Conservation (phyloP, 129 eudicot species). For the Flaveria ramosissima region DNA sequence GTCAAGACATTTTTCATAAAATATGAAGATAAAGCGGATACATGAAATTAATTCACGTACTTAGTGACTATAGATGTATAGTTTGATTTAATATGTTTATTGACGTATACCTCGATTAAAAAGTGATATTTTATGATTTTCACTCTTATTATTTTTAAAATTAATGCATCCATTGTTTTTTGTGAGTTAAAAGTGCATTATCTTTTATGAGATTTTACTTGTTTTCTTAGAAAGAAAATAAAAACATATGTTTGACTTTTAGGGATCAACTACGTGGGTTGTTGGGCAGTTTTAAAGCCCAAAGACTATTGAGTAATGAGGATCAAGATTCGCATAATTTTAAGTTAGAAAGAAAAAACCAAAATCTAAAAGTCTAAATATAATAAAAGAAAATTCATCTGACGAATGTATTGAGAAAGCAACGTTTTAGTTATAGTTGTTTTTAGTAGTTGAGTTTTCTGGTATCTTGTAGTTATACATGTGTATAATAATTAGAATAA, state of each 20-base stretch:
- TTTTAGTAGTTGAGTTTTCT: no score
- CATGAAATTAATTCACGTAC: no score
- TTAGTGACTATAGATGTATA: background rate
- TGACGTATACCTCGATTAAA: background rate
- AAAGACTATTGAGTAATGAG: background rate
- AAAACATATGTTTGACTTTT: background rate
- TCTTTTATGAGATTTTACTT: background rate
- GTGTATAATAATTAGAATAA: no score
- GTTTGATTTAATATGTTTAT: background rate
- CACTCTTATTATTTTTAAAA: background rate
- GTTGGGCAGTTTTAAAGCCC: slow-evolving; percentile 16
- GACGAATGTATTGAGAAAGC: background rate
- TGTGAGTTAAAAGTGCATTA: background rate
- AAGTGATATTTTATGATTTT: background rate
- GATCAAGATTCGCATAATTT: background rate
- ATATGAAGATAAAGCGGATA: no score
- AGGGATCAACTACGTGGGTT: background rate
- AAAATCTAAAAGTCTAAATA: background rate
- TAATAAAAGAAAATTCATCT: background rate
- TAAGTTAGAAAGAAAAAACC: background rate
- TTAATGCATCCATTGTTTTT: background rate
- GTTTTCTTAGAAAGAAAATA: background rate
- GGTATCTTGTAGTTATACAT: no score
- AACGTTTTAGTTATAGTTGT: no score
- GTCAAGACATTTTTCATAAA: no score